Evolutionary conservation across 1,139 yeast species (phyloP).

Genomic region (Suhomyces bolitotheri): DNA sequence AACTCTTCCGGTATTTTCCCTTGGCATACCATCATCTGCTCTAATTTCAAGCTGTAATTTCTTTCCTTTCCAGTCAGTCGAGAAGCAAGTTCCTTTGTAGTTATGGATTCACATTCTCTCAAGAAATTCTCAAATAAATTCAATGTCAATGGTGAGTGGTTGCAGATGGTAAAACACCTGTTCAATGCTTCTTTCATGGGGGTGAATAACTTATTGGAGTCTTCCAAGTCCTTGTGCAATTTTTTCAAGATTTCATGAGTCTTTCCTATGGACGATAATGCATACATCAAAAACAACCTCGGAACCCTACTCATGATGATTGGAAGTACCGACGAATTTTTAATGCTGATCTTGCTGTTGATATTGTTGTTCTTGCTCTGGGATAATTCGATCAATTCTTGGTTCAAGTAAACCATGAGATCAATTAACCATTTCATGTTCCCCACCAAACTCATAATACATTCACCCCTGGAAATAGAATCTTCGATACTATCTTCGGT

Average conservation of each 20-base stretch:
- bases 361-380: constrained; percentile 16
- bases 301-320: constrained; percentile 68
- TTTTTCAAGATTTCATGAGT: constrained; percentile 59
- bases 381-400: constrained; percentile 56
- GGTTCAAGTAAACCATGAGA: constrained; percentile 62
- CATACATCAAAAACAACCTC: constrained; percentile 65
- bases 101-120: constrained; percentile 46
- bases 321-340: constrained; percentile 49
- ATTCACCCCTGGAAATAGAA: constrained; percentile 55
- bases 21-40: constrained; percentile 66
- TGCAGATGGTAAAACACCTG: constrained; percentile 54
- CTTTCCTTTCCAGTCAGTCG: constrained; percentile 30
- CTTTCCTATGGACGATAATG: constrained; percentile 68
- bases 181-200: constrained; percentile 58
- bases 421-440: constrained; percentile 80
- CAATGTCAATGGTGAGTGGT: constrained; percentile 58
- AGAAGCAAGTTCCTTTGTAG: constrained; percentile 31
- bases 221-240: constrained; percentile 44
- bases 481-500: constrained; percentile 54
- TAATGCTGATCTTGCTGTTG: constrained; percentile 26
- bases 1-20: constrained; percentile 57
- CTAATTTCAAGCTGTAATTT: constrained; percentile 45
- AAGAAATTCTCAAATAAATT: constrained; percentile 63
- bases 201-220: constrained; percentile 42
- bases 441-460: constrained; percentile 64